Percentiles rank a stretch among this genome's conserved stretches.
phyloP scores from a whole-genome alignment of 164 flowering plant genomes.

The Chloranthus sessilifolius region DNA sequence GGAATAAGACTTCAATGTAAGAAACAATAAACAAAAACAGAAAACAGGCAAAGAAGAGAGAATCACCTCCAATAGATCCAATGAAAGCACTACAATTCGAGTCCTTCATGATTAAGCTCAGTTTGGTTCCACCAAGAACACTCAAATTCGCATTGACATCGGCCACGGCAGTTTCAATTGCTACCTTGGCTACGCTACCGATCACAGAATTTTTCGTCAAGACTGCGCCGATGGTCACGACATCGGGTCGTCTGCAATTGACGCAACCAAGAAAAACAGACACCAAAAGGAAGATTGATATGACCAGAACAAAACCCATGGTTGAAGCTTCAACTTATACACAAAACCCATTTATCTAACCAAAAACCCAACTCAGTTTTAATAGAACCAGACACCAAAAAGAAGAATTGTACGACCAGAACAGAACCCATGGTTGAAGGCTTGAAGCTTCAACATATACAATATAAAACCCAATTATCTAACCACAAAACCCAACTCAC shows the following conservation, averaged over 20 bases:
- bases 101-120: conserved; percentile 40
- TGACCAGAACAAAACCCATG: conserved; percentile 17
- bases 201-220: conserved; percentile 65
- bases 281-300: conserved; percentile 17
- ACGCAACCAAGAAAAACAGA: conserved; percentile 27
- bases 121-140: conserved; percentile 50
- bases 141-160: conserved; percentile 55
- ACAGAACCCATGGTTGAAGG: conserved; percentile 15
- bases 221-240: conserved; percentile 67
- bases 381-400: conserved; percentile 16
- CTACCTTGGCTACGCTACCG: conserved; percentile 66
- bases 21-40: not conserved
- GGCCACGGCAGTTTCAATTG: conserved; percentile 50
- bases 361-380: conserved; percentile 2
- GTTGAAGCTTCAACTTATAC: not conserved
- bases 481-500: conserved; percentile 4
- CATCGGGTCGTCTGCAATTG: conserved; percentile 28
- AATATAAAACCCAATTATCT: conserved; percentile 1
- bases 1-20: not conserved
- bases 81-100: conserved; percentile 57
- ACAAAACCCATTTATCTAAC: conserved; percentile 1
- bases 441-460: not conserved
- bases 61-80: conserved; percentile 58
- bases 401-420: conserved; percentile 8
- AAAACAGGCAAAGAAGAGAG: not conserved